phyloP scores from a whole-genome alignment of 2,329 filamentous ascomycete species.

The Xylariaceae sp. region DNA sequence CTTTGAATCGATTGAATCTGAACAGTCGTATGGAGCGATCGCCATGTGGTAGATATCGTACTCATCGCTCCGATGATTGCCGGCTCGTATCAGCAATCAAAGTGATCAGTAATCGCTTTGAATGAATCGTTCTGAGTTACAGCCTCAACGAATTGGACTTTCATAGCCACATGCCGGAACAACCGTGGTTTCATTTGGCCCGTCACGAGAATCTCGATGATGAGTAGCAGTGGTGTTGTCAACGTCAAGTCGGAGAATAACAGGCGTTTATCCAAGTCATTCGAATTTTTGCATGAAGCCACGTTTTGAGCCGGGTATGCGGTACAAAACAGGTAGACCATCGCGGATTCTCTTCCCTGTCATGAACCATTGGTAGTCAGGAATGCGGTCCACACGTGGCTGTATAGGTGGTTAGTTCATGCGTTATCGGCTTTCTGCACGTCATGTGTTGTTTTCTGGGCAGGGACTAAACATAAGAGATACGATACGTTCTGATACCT shows the following conservation, averaged over 20 bases:
- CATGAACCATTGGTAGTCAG: background rate
- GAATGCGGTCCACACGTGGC: background rate
- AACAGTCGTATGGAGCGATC: background rate
- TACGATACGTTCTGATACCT: too few relatives aligned
- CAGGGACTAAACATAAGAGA: too few relatives aligned
- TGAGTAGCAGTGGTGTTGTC: background rate
- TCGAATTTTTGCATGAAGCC: background rate
- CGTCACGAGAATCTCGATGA: background rate
- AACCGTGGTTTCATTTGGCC: background rate
- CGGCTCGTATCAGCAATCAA: too few relatives aligned
- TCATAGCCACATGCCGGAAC: background rate
- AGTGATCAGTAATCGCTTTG: too few relatives aligned
- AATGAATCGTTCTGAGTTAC: too few relatives aligned
- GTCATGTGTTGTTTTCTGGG: too few relatives aligned
- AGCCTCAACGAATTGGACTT: too few relatives aligned
- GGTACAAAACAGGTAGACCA: background rate
- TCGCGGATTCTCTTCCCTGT: background rate
- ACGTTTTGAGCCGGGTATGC: background rate
- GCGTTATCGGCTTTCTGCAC: too few relatives aligned
- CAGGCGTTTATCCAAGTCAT: background rate
- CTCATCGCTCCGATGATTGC: background rate
- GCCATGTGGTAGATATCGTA: too few relatives aligned
- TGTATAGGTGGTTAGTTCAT: background rate
- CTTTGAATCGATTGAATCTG: background rate
- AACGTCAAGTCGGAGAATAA: background rate